Percentiles rank a stretch among this genome's conserved stretches.
These are phyloP conservation scores for Globisporangium sylvaticum DNA, from an alignment of 352 stramenopile species.

Conservation along the genomic window DNA sequence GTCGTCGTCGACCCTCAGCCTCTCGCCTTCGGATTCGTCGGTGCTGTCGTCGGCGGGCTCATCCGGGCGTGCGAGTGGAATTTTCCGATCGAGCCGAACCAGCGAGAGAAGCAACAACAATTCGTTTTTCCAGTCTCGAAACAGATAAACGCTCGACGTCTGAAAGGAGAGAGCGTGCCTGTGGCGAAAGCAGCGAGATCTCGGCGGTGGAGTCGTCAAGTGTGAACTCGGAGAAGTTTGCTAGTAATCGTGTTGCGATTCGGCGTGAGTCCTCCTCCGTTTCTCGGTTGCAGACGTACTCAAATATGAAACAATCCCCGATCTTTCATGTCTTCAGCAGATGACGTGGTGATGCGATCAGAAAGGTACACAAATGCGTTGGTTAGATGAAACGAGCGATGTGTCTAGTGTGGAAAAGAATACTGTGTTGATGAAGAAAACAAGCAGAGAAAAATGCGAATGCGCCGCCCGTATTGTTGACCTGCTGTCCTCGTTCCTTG, in stretches of 20 bases:
- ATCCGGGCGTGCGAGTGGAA: constrained; percentile 36
- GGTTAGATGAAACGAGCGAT: constrained; percentile 6
- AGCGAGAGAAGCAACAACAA: constrained; percentile 20
- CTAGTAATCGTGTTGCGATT: background rate
- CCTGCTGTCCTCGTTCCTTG: background rate
- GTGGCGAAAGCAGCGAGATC: background rate
- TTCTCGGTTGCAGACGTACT: background rate
- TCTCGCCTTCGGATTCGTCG: constrained; percentile 41
- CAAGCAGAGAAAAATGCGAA: background rate
- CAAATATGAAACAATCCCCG: background rate
- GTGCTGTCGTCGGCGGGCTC: constrained; percentile 34
- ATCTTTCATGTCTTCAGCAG: background rate
- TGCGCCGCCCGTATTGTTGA: background rate
- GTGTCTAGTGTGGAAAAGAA: constrained; percentile 6
- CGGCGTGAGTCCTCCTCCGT: background rate
- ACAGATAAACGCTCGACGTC: constrained; percentile 4
- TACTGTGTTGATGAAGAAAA: constrained; percentile 3
- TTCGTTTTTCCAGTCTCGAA: constrained; percentile 18
- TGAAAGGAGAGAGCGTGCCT: background rate
- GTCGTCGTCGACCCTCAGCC: constrained; percentile 41
- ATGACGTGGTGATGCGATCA: background rate
- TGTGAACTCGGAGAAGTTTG: background rate
- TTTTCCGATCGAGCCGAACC: constrained; percentile 48
- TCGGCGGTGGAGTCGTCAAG: background rate
- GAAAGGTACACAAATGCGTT: constrained; percentile 1